Conservation (phyloP, 2,329 filamentous ascomycete species). For the Volutella citrinella region DNA sequence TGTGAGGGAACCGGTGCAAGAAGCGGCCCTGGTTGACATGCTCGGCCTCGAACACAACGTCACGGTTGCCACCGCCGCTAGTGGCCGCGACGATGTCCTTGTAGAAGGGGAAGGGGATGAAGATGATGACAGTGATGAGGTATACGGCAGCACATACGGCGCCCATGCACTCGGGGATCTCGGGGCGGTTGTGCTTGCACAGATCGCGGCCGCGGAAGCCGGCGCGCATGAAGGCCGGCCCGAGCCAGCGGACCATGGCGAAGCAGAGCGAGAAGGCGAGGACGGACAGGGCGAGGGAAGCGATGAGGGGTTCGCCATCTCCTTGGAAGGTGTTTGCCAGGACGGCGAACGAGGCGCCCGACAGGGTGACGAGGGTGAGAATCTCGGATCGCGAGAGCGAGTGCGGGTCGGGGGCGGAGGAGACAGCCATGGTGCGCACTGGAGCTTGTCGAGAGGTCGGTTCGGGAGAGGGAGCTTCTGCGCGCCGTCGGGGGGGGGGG, state of each 20-base stretch:
- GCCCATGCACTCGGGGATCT: conserved; percentile 95
- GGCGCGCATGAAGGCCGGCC: conserved; percentile 80
- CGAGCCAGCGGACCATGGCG: conserved; percentile 89
- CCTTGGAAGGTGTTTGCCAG: conserved; percentile 78
- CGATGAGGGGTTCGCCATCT: conserved; percentile 85
- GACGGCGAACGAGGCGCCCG: conserved; percentile 67
- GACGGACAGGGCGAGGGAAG: conserved; percentile 81
- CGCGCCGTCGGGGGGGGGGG: background rate
- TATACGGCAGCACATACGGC: conserved; percentile 91
- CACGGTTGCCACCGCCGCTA: conserved; percentile 87
- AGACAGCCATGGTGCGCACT: background rate
- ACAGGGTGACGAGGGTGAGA: conserved; percentile 58
- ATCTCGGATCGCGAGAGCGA: conserved; percentile 51
- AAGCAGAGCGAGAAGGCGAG: conserved; percentile 81
- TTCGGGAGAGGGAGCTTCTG: background rate
- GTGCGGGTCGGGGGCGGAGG: conserved; percentile 31
- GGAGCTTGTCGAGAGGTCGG: background rate
- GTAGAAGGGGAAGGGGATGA: conserved; percentile 97
- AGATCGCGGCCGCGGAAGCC: conserved; percentile 89
- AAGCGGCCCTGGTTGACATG: conserved; percentile 79
- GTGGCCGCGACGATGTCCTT: conserved; percentile 96
- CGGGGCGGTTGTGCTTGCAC: conserved; percentile 64
- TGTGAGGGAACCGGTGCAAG: conserved; percentile 89
- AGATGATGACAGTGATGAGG: conserved; percentile 81
- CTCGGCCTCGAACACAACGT: conserved; percentile 72